These are phyloP conservation scores for Scleroderma citrinum DNA, from an alignment of 768 basidiomycete species.

Conservation along the genomic window DNA sequence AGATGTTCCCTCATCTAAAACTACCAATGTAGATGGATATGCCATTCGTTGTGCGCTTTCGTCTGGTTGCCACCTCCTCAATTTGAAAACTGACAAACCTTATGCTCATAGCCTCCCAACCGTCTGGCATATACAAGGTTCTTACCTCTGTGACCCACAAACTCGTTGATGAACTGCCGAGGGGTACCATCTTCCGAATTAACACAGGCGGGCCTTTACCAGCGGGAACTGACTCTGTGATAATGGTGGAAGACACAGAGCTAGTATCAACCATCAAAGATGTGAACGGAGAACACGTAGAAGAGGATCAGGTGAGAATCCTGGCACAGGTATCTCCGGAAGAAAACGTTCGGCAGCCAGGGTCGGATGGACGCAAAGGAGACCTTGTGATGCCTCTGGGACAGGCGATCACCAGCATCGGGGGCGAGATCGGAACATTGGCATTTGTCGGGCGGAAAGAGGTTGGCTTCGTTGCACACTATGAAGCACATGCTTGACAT, in stretches of 20 bases:
- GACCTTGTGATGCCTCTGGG: slow-evolving; percentile 62
- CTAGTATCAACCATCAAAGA: slow-evolving; percentile 50
- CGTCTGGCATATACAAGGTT: slow-evolving; percentile 62
- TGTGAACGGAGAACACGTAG: slow-evolving; percentile 37
- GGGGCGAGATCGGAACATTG: slow-evolving; percentile 82
- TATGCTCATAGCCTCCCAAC: slow-evolving; percentile 47
- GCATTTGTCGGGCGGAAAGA: slow-evolving; percentile 70
- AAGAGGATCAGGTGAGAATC: slow-evolving; percentile 69
- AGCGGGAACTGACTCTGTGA: slow-evolving; percentile 64
- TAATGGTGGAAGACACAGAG: slow-evolving; percentile 92
- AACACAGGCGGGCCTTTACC: slow-evolving; percentile 87
- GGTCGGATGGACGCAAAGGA: slow-evolving; percentile 66
- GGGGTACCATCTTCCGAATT: slow-evolving; percentile 51
- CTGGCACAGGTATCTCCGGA: slow-evolving; percentile 53
- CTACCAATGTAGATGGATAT: slow-evolving; percentile 88
- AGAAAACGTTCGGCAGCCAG: slow-evolving; percentile 71
- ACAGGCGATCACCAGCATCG: slow-evolving; percentile 53
- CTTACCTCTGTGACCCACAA: slow-evolving; percentile 46
- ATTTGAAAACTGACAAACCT: neutral
- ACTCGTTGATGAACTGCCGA: slow-evolving; percentile 33
- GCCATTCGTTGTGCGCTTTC: slow-evolving; percentile 58
- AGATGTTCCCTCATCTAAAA: slow-evolving; percentile 56
- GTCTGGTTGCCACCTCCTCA: neutral
- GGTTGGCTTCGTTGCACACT: slow-evolving; percentile 33
- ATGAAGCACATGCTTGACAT: neutral